These are phyloP conservation scores for Circinella minor DNA, from an alignment of 371 early-diverging fungal genomes.

Conservation along the genomic window DNA sequence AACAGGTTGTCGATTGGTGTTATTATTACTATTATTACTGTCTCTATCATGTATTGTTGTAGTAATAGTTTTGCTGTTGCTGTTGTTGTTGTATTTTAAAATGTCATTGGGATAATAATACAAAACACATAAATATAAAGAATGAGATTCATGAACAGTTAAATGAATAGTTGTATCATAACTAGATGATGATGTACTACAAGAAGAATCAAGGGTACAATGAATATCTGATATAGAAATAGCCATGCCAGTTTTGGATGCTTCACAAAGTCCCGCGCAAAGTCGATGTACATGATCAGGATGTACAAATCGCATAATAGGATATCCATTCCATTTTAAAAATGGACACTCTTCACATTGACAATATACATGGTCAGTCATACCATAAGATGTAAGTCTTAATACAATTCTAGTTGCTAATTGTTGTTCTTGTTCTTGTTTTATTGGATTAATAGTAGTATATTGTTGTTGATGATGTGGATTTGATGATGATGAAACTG, in stretches of 20 bases:
- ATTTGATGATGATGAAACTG: neutral
- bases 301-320: conserved; percentile 23
- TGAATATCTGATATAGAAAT: conserved; percentile 4
- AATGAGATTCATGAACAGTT: neutral
- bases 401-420: neutral
- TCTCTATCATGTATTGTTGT: neutral
- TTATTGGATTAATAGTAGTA: neutral
- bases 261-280: conserved; percentile 16
- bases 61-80: neutral
- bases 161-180: neutral
- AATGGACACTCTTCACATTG: neutral
- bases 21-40: neutral
- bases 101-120: conserved; percentile 1
- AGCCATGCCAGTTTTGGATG: conserved; percentile 7
- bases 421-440: conserved; percentile 1
- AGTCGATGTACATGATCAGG: conserved; percentile 16
- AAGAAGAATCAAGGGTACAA: neutral
- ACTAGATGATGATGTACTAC: neutral
- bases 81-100: neutral
- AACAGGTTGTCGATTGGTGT: neutral
- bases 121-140: neutral
- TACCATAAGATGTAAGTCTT: conserved; percentile 1
- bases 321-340: conserved; percentile 9
- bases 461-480: neutral
- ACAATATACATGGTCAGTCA: neutral